A percentile compares a stretch with the other conserved stretches of the same genome.
These are phyloP conservation scores for Yamadazyma sp. DNA, from an alignment of 805 yeast genomes.

Conservation along the genomic window DNA sequence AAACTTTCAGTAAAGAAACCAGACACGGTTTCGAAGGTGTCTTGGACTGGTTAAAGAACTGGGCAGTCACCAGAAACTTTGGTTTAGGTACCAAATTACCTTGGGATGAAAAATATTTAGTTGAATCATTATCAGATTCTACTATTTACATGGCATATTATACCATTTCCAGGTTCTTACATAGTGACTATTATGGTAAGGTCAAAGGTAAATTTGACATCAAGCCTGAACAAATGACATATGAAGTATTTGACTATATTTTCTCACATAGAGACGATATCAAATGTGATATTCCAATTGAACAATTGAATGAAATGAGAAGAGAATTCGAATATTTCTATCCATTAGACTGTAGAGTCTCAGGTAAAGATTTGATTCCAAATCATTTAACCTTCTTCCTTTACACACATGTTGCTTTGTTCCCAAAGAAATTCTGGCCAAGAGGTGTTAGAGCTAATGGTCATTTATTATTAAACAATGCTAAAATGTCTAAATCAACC, in stretches of 20 bases:
- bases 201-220: conserved; percentile 70
- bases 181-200: conserved; percentile 80
- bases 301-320: conserved; percentile 69
- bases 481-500: conserved; percentile 96
- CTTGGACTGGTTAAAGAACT: conserved; percentile 92
- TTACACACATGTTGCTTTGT: conserved; percentile 87
- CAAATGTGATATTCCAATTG: conserved; percentile 57
- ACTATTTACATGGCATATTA: conserved; percentile 94
- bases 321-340: conserved; percentile 96
- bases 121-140: conserved; percentile 94
- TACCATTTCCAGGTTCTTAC: conserved; percentile 84
- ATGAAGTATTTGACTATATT: conserved; percentile 88
- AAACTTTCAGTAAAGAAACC: conserved; percentile 78
- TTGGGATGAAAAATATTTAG: conserved; percentile 92
- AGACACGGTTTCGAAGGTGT: conserved; percentile 91
- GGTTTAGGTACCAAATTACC: conserved; percentile 95
- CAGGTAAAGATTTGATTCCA: conserved; percentile 96
- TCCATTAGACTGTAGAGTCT: conserved; percentile 87
- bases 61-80: conserved; percentile 97
- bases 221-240: conserved; percentile 81
- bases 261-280: conserved; percentile 69
- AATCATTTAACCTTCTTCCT: conserved; percentile 96
- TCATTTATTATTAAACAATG: conserved; percentile 90
- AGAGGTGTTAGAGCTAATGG: conserved; percentile 92
- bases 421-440: conserved; percentile 93